These are phyloP conservation scores for Melastoma candidum DNA, from an alignment of 441 rosid species.

Conservation along the genomic window DNA sequence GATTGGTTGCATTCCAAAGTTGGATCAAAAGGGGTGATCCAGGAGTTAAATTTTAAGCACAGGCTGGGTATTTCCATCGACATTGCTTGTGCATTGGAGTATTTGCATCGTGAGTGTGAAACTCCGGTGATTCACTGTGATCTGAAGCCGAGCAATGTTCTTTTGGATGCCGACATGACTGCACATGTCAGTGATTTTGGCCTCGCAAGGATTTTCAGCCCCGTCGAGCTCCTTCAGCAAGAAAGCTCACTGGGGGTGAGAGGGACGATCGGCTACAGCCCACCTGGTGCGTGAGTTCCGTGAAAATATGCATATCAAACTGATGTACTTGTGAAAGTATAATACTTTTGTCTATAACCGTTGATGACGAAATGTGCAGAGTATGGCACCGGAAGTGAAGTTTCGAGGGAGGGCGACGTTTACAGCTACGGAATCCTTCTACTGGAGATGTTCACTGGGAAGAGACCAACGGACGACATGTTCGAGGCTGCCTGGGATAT, in stretches of 20 bases:
- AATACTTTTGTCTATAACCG: too few species aligned
- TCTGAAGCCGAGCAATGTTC: constrained; percentile 13
- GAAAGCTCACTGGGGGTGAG: not conserved
- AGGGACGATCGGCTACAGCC: constrained; percentile 7
- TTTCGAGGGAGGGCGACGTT: too few species aligned
- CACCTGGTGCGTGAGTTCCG: constrained; percentile 7
- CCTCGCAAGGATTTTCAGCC: constrained; percentile 6
- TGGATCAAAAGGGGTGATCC: not conserved
- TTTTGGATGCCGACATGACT: not conserved
- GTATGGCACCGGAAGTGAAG: too few species aligned
- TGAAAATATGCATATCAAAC: too few species aligned
- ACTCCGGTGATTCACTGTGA: constrained; percentile 6
- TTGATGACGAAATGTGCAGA: too few species aligned
- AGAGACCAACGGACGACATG: too few species aligned
- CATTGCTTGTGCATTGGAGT: constrained; percentile 6
- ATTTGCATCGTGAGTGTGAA: constrained; percentile 10
- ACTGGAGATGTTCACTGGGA: too few species aligned
- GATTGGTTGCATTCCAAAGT: constrained; percentile 11
- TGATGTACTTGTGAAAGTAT: too few species aligned
- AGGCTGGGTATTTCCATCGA: constrained; percentile 10
- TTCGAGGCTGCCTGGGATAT: too few species aligned
- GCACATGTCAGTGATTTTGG: constrained; percentile 14
- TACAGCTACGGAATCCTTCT: too few species aligned
- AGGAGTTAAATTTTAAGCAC: not conserved
- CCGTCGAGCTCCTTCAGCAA: not conserved